Evolutionary conservation across 257 asterid species (phyloP).

Genomic region (Jasminum sambac): DNA sequence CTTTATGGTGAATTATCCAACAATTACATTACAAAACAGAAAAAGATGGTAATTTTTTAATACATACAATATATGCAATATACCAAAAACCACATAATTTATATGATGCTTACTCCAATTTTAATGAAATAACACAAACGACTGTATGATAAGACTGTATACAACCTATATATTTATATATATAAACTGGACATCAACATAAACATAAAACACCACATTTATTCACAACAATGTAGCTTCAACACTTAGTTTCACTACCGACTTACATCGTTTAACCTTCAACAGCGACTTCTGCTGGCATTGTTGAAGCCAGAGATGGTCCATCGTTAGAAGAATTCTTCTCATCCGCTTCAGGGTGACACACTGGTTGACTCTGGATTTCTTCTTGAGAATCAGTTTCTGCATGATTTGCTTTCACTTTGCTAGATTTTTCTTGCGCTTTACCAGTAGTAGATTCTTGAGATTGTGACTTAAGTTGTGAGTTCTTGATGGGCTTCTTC

Average conservation of each 20-base stretch:
- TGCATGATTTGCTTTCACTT: conserved; percentile 33
- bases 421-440: conserved; percentile 28
- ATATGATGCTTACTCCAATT: background rate
- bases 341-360: conserved; percentile 27
- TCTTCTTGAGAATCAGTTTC: conserved; percentile 30
- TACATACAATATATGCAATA: background rate
- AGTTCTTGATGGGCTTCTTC: conserved; percentile 37
- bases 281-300: conserved; percentile 38
- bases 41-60: background rate
- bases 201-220: background rate
- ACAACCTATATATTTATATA: background rate
- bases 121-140: background rate
- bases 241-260: background rate
- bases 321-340: conserved; percentile 24
- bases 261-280: conserved; percentile 37
- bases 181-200: background rate
- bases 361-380: conserved; percentile 25
- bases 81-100: background rate
- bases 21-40: background rate
- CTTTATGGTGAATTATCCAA: background rate
- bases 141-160: background rate
- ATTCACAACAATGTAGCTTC: background rate
- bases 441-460: conserved; percentile 30
- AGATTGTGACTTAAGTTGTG: conserved; percentile 39
- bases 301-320: conserved; percentile 18